A percentile compares a stretch with the other conserved stretches of the same genome.
Conservation (phyloP, 129 eudicot genomes). For the Ambrosia trifida region DNA sequence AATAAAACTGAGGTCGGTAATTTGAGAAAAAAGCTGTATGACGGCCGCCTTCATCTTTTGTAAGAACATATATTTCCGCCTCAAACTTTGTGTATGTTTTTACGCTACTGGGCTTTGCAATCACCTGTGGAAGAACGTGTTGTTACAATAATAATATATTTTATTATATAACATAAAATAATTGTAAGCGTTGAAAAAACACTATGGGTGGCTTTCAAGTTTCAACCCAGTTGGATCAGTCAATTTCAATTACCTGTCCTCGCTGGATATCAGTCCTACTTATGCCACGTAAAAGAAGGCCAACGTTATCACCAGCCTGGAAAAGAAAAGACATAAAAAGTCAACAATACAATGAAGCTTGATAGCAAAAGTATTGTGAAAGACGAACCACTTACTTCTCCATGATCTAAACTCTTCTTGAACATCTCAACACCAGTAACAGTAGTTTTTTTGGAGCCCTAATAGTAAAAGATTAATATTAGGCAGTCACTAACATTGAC, state of each 20-base stretch:
- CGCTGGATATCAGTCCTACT: slow-evolving; percentile 79
- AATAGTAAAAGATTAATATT: slow-evolving; percentile 8
- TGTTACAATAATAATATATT: background rate
- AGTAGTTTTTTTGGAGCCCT: slow-evolving; percentile 75
- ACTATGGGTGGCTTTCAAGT: background rate
- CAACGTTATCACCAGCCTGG: slow-evolving; percentile 99
- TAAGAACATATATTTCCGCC: slow-evolving; percentile 85
- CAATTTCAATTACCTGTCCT: slow-evolving; percentile 67
- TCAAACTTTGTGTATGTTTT: slow-evolving; percentile 82
- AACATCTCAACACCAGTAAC: slow-evolving; percentile 99
- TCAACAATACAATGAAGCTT: background rate
- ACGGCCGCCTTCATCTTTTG: slow-evolving; percentile 98
- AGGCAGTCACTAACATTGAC: slow-evolving; percentile 6
- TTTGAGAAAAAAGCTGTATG: slow-evolving; percentile 93
- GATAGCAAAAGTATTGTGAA: background rate
- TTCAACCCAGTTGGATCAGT: background rate
- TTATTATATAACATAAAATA: background rate
- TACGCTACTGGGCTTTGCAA: slow-evolving; percentile 74
- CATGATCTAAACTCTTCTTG: slow-evolving; percentile 86
- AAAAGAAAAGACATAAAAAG: slow-evolving; percentile 6
- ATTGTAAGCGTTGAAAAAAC: background rate
- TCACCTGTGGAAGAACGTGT: slow-evolving; percentile 50
- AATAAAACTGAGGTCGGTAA: slow-evolving; percentile 87
- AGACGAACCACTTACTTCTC: slow-evolving; percentile 51
- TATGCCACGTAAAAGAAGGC: slow-evolving; percentile 92